These are phyloP conservation scores for Leucoagaricus sp. DNA, from an alignment of 1,284 basidiomycete genomes.

Conservation along the genomic window DNA sequence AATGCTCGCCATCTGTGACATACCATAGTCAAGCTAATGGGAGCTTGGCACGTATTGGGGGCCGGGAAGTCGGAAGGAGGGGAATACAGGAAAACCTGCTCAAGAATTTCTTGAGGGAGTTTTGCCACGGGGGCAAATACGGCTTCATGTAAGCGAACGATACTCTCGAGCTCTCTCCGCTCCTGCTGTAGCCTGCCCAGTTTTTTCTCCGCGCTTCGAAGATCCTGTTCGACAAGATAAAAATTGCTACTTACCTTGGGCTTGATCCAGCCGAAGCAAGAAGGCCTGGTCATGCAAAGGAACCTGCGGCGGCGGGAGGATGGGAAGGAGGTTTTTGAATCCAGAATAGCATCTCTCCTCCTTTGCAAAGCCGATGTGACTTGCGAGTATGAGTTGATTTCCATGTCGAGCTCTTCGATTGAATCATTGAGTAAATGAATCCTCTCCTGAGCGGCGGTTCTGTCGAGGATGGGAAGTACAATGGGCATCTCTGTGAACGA, in stretches of 20 bases:
- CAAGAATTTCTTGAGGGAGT: neutral
- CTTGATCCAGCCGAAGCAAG: neutral
- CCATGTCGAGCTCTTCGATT: neutral
- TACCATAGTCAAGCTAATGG: neutral
- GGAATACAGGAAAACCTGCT: neutral
- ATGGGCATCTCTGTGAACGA: neutral
- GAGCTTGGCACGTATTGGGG: neutral
- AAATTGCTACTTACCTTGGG: neutral
- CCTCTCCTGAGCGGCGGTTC: neutral
- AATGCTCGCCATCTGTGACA: neutral
- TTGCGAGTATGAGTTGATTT: neutral
- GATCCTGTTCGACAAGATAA: neutral
- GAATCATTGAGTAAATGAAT: neutral
- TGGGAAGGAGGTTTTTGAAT: neutral
- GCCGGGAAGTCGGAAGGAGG: neutral
- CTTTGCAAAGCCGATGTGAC: neutral
- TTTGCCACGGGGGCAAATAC: neutral
- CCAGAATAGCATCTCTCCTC: neutral
- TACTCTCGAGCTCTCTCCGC: neutral
- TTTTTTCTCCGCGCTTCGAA: neutral
- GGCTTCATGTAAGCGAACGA: neutral
- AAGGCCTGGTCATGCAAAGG: neutral
- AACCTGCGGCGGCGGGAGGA: neutral
- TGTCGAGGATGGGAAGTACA: neutral
- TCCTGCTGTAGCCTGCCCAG: neutral